These are phyloP conservation scores for Periconia macrospinosa DNA, from an alignment of 2,329 filamentous ascomycete genomes.

Conservation along the genomic window DNA sequence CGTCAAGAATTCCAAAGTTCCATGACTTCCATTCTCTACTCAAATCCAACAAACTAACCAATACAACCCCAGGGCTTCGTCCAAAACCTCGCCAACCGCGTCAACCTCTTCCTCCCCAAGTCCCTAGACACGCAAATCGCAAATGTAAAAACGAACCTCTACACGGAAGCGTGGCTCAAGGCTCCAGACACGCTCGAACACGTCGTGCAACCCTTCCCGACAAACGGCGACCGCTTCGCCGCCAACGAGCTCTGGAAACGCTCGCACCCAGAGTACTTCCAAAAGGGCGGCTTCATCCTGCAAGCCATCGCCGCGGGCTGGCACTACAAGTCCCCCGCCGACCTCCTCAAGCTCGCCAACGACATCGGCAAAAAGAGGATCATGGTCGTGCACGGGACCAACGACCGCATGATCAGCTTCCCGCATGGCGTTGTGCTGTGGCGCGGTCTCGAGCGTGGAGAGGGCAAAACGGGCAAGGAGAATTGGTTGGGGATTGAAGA, in stretches of 20 bases:
- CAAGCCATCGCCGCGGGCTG: slow-evolving; percentile 79
- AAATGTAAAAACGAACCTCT: slow-evolving; percentile 67
- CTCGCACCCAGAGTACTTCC: slow-evolving; percentile 62
- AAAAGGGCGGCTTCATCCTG: slow-evolving; percentile 68
- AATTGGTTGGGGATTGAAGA: slow-evolving; percentile 36
- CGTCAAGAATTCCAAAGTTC: no score
- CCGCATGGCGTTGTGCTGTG: slow-evolving; percentile 71
- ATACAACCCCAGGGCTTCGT: slow-evolving; percentile 47
- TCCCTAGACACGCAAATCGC: slow-evolving; percentile 66
- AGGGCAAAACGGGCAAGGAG: slow-evolving; percentile 35
- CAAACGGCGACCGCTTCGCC: slow-evolving; percentile 79
- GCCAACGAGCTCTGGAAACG: slow-evolving; percentile 78
- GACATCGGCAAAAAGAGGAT: slow-evolving; percentile 73
- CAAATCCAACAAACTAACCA: slow-evolving; percentile 23
- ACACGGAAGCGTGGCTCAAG: slow-evolving; percentile 64
- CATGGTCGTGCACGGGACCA: slow-evolving; percentile 73
- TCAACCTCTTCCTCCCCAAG: slow-evolving; percentile 68
- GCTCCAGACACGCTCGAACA: slow-evolving; percentile 58
- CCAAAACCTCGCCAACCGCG: slow-evolving; percentile 63
- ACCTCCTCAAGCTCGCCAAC: slow-evolving; percentile 68
- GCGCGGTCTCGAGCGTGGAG: slow-evolving; percentile 63
- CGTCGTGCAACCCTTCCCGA: slow-evolving; percentile 60
- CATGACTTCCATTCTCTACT: slow-evolving; percentile 46
- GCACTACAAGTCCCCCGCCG: slow-evolving; percentile 72
- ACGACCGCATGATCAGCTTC: slow-evolving; percentile 76